Conservation (phyloP, 305 asterid species). For the Fraxinus platypoda region DNA sequence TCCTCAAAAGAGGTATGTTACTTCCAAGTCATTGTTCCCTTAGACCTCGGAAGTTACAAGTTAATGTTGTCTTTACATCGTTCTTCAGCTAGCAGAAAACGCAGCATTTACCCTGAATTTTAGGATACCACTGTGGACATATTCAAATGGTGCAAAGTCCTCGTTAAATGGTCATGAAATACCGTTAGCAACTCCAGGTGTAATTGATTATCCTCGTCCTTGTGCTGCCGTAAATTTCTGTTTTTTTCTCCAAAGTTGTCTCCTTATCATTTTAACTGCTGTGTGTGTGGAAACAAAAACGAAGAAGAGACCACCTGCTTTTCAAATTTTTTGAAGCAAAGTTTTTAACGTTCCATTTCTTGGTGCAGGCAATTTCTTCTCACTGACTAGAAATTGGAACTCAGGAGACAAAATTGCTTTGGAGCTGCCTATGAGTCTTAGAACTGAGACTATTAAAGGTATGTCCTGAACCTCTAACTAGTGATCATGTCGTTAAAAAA, state of each 20-base stretch:
- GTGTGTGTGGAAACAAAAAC: neutral
- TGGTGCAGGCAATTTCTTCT: constrained; percentile 54
- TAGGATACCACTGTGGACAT: constrained; percentile 67
- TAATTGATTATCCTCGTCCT: constrained; percentile 6
- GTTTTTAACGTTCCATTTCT: neutral
- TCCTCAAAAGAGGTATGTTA: constrained; percentile 34
- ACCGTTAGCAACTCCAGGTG: constrained; percentile 51
- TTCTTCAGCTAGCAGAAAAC: constrained; percentile 27
- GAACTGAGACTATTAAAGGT: constrained; percentile 78
- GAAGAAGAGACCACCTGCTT: neutral
- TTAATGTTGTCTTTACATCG: neutral
- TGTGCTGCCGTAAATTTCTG: neutral
- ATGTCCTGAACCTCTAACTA: neutral
- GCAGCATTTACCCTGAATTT: constrained; percentile 43
- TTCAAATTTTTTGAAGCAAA: neutral
- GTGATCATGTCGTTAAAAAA: neutral
- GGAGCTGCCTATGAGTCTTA: constrained; percentile 50
- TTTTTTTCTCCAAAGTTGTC: neutral
- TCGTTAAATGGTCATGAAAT: constrained; percentile 41
- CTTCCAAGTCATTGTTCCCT: neutral
- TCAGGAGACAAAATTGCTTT: constrained; percentile 54
- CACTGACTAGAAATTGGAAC: constrained; percentile 53
- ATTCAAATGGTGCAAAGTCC: constrained; percentile 45
- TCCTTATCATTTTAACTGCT: neutral
- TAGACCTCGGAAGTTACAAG: neutral